Evolutionary conservation across 805 yeast species (phyloP), one percentile per base, ranked within the genome.

Genomic region (Candida silvicultrix): DNA sequence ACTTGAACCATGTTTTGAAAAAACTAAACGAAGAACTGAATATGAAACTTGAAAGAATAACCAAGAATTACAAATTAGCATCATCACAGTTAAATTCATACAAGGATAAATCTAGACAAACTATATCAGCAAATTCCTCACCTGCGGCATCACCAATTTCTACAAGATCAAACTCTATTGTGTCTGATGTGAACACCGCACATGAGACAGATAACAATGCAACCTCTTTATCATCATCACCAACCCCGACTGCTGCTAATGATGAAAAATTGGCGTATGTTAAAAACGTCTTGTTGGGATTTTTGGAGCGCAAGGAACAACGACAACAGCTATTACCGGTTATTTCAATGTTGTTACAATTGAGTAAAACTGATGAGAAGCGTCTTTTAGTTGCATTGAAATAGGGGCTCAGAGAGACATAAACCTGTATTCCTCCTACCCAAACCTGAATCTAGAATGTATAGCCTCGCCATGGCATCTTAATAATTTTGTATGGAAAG

Each of bases 291-390:
- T 64, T 92, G n/a, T 68, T 92, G 2, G 97, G 97, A 2, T 94
- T 85, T 61, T 65, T 94, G 45, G 97, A 90, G 58, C 96, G 87
- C 60, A 85, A 77, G 58, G 99, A 92, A n/a, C 97, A 90, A 64
- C 74, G 98, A 48, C 80, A 74, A 25, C 88, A 83, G 62, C 72
- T 92, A 38, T 68, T 94, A 29, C 97, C 98, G 0, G 98, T 94
- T 7, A 70, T 92, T 21, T 77, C 90, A 42, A 81, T 87, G 52
- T 64, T 92, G 43, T 73, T 92, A 49, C 79, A 81, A 45, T 67
- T 92, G 59, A 78, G 74, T 42, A 78, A 76, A 44, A 77, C 73
- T 7, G 99, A 92, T 52, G 94, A 86, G 61, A 76, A 75, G 53
- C 77, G 89, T 56, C 69, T 92, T n/a, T 53, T 84, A 51, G 59